Base-by-base conservation (phyloP, 768 basidiomycete genomes). In the Lactifluus piperatus region DNA sequence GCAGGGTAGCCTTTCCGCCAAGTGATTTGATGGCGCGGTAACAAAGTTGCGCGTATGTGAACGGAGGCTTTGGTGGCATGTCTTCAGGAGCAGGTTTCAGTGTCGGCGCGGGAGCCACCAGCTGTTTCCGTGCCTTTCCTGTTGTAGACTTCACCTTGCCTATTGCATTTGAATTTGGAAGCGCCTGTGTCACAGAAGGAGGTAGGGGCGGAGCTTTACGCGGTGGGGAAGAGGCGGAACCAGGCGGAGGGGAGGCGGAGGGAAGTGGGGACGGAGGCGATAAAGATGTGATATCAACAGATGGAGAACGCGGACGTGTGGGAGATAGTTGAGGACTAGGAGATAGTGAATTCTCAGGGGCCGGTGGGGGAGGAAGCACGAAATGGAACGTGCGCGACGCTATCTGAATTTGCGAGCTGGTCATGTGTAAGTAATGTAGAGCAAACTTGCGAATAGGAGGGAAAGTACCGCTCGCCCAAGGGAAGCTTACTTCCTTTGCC, bases 331-430 rank as follows among this genome's bases (percentile, higher is more conserved):
- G 79, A 0, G 89, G 89, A 57, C 85, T 89, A 2, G 87, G 88
- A 4, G 88, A 88, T 8, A 86, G 87, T 8, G 86, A 84, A 68
- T 90, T 86, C 68, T 90, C 88, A 43, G 86, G 85, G 7, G 81
- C 80, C 36, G 85, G 81, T 0, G 89, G 85, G 1, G 94, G 94
- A 34, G 97, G 97, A 14, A 99, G 84, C 56, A 97, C 85, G 68
- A 99, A 99, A 70, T 93, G 87, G 73, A 99, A 99, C 26, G 91
- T 93, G 59, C 95, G 86, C 29, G 95, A 94, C 22, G 95, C 91
- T 68, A 99, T 98, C 76, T 97, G 94, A 60, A 97, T 91, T 74
- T 91, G 90, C 56, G 94, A 93, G 70, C 94, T 94, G 67, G 3
- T 32, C 62, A 57, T 56, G 44, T 51, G 57, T 48, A 26, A 52